Evolutionary conservation across 2,329 filamentous ascomycete species (phyloP).

Genomic region (Ramularia collo-cygni): DNA sequence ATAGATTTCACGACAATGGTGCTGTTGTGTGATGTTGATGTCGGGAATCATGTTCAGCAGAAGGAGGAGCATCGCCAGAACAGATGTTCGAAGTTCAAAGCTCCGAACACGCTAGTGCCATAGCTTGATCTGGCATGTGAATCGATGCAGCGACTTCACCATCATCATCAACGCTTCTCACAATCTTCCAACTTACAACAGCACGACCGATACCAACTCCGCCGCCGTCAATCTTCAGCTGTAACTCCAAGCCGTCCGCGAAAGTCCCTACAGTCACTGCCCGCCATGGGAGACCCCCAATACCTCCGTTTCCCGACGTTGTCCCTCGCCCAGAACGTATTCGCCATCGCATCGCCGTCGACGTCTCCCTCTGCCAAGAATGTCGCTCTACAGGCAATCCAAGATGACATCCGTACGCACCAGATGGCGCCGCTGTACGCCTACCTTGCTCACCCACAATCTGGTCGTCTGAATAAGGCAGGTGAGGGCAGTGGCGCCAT

Average conservation of each 20-base stretch:
- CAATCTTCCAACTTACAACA: too few species aligned
- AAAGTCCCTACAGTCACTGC: background rate
- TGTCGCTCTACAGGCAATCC: constrained; percentile 63
- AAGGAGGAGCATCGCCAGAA: background rate
- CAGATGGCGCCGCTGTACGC: constrained; percentile 86
- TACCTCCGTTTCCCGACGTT: constrained; percentile 80
- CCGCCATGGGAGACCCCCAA: constrained; percentile 66
- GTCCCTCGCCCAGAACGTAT: constrained; percentile 76
- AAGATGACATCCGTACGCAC: constrained; percentile 75
- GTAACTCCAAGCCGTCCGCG: background rate
- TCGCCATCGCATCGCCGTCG: constrained; percentile 76
- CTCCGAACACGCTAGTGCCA: too few species aligned
- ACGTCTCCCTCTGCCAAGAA: constrained; percentile 62
- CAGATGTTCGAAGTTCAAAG: too few species aligned
- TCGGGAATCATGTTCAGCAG: background rate
- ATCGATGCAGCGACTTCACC: too few species aligned
- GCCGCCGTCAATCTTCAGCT: constrained; percentile 4
- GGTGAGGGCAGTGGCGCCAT: constrained; percentile 49
- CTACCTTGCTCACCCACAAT: constrained; percentile 72
- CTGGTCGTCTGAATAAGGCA: constrained; percentile 68
- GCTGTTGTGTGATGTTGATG: background rate
- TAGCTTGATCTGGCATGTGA: too few species aligned
- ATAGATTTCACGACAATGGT: too few species aligned
- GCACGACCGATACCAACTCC: too few species aligned
- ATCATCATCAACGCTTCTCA: too few species aligned